Percentiles rank a stretch among this genome's conserved stretches.
These are phyloP conservation scores for Jackrogersella minutella DNA, from an alignment of 495 filamentous ascomycete species.

Conservation along the genomic window DNA sequence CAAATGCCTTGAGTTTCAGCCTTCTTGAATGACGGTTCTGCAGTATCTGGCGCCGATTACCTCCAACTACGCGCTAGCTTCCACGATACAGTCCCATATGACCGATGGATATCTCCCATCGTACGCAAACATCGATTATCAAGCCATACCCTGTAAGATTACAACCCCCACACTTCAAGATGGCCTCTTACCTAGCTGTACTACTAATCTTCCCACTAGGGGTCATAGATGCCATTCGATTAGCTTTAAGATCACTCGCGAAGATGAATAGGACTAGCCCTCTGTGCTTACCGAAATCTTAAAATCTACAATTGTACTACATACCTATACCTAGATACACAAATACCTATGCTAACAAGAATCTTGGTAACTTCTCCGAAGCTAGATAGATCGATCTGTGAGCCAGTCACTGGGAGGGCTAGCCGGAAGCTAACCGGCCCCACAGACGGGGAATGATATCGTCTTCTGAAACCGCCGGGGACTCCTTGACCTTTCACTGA, in stretches of 20 bases:
- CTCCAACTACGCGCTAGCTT: constrained; percentile 3
- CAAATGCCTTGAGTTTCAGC: constrained; percentile 39
- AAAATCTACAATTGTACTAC: constrained; percentile 1
- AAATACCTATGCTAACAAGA: not conserved
- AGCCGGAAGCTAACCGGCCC: constrained; percentile 28
- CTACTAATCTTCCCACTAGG: constrained; percentile 4
- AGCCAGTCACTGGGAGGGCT: constrained; percentile 17
- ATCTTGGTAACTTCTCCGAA: constrained; percentile 9
- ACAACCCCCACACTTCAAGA: constrained; percentile 3
- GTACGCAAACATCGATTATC: constrained; percentile 10
- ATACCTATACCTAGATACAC: not conserved
- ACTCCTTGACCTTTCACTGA: constrained; percentile 30
- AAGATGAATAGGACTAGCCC: not conserved
- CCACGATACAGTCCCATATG: constrained; percentile 22
- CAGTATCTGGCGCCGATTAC: constrained; percentile 13
- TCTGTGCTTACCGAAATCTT: not conserved
- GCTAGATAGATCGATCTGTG: constrained; percentile 26
- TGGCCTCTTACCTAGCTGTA: not conserved
- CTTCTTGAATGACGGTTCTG: constrained; percentile 22
- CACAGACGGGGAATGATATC: constrained; percentile 28
- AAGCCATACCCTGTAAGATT: constrained; percentile 9
- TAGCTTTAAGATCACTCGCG: not conserved
- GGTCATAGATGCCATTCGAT: constrained; percentile 5
- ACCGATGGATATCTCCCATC: constrained; percentile 15
- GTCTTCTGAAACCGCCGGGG: constrained; percentile 34